These are phyloP conservation scores for Pseudogymnoascus sp. DNA, from an alignment of 2,329 filamentous ascomycete genomes.

Conservation along the genomic window DNA sequence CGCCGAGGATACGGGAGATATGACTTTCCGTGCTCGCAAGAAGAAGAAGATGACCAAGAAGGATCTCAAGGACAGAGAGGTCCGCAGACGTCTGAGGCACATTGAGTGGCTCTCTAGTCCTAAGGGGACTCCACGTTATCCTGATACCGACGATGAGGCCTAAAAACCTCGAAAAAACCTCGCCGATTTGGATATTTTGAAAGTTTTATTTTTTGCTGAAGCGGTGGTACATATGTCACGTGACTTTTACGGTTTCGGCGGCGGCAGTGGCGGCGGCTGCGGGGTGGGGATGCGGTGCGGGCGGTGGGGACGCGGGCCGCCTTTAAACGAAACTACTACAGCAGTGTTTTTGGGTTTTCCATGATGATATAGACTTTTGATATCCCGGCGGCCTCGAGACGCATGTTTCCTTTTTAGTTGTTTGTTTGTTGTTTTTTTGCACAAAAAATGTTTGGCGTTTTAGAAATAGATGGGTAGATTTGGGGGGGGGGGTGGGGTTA, in stretches of 20 bases:
- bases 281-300: slow-evolving; percentile 1
- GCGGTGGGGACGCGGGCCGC: background rate
- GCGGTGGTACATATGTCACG: background rate
- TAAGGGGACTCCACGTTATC: slow-evolving; percentile 46
- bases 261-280: background rate
- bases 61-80: slow-evolving; percentile 89
- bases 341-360: background rate
- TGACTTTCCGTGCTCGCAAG: slow-evolving; percentile 85
- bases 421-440: background rate
- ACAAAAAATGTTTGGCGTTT: slow-evolving; percentile 6
- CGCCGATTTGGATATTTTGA: background rate
- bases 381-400: slow-evolving; percentile 8
- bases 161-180: background rate
- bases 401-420: background rate
- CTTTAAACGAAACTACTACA: background rate
- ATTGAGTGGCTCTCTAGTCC: slow-evolving; percentile 76
- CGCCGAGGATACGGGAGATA: slow-evolving; percentile 65
- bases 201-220: background rate
- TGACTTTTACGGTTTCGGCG: background rate
- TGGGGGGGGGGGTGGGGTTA: background rate
- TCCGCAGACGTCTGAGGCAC: slow-evolving; percentile 76
- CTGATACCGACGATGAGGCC: slow-evolving; percentile 24
- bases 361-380: slow-evolving; percentile 8
- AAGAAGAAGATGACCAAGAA: slow-evolving; percentile 99
- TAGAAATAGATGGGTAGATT: slow-evolving; percentile 5